Conservation (phyloP, 1,284 basidiomycete genomes). For the Macrocybe sp. region DNA sequence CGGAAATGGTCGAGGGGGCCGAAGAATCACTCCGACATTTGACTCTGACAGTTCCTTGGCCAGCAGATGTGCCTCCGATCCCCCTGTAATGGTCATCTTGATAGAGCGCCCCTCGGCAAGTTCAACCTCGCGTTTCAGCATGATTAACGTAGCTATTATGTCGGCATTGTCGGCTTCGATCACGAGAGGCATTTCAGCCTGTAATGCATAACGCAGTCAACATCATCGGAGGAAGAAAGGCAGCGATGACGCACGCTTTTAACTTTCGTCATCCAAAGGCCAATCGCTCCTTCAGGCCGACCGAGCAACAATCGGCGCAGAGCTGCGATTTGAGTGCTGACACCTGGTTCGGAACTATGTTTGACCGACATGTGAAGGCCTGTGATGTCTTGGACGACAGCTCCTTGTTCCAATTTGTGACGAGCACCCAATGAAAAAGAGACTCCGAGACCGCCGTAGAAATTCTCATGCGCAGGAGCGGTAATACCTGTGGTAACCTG, state of each 20-base stretch:
- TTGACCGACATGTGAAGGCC: constrained; percentile 34
- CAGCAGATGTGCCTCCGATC: constrained; percentile 69
- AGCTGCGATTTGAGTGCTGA: constrained; percentile 60
- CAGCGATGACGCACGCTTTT: constrained; percentile 32
- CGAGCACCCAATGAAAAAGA: constrained; percentile 59
- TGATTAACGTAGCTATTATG: constrained; percentile 72
- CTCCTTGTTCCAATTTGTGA: constrained; percentile 61
- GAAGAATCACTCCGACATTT: constrained; percentile 71
- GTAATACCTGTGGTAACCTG: constrained; percentile 53
- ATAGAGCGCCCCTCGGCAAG: constrained; percentile 31
- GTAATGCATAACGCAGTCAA: constrained; percentile 1
- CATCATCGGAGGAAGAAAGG: constrained; percentile 2
- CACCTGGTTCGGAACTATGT: constrained; percentile 34
- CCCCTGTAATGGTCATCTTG: constrained; percentile 63
- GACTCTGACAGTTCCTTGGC: constrained; percentile 71
- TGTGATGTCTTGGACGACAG: constrained; percentile 56
- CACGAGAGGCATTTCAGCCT: constrained; percentile 45
- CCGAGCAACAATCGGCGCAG: constrained; percentile 61
- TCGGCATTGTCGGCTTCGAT: constrained; percentile 67
- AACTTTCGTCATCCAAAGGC: constrained; percentile 49
- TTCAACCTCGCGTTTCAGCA: constrained; percentile 74
- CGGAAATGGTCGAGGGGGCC: constrained; percentile 53
- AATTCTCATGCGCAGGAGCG: constrained; percentile 48
- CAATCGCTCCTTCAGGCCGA: constrained; percentile 40
- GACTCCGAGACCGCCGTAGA: constrained; percentile 65